Evolutionary conservation across 2,329 filamentous ascomycete genomes (phyloP).

Genomic region (Scedosporium boydii): DNA sequence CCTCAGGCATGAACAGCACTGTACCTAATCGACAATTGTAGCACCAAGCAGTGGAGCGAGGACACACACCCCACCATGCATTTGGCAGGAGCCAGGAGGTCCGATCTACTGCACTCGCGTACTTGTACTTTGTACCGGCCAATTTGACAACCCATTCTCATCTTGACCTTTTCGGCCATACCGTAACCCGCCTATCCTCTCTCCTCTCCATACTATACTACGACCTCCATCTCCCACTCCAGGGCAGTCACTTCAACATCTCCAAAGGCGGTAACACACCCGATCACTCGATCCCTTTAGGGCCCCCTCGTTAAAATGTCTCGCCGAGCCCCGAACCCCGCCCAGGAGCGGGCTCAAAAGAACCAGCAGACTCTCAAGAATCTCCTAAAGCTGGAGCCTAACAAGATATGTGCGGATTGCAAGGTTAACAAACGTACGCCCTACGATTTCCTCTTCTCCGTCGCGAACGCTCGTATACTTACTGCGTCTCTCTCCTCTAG

Average conservation of each 20-base stretch:
- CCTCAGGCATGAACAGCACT: too few species aligned
- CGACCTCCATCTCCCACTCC: not conserved
- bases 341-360: constrained; percentile 79
- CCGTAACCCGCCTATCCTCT: not conserved
- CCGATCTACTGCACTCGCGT: too few species aligned
- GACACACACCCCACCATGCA: too few species aligned
- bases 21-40: too few species aligned
- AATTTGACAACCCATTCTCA: too few species aligned
- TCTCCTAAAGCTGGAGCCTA: constrained; percentile 85
- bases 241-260: not conserved
- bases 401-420: constrained; percentile 97
- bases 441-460: not conserved
- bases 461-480: not conserved
- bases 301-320: constrained; percentile 48
- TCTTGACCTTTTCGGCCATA: not conserved
- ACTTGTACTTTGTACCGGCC: too few species aligned
- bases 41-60: too few species aligned
- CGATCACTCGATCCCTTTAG: not conserved
- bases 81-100: too few species aligned
- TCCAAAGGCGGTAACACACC: not conserved
- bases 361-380: constrained; percentile 92
- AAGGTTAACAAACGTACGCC: constrained; percentile 92
- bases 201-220: not conserved
- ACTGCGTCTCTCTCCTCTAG: constrained; percentile 32
- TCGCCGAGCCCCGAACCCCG: constrained; percentile 65